Conservation (phyloP, 1,284 basidiomycete species). For the Cryptococcus sp. region DNA sequence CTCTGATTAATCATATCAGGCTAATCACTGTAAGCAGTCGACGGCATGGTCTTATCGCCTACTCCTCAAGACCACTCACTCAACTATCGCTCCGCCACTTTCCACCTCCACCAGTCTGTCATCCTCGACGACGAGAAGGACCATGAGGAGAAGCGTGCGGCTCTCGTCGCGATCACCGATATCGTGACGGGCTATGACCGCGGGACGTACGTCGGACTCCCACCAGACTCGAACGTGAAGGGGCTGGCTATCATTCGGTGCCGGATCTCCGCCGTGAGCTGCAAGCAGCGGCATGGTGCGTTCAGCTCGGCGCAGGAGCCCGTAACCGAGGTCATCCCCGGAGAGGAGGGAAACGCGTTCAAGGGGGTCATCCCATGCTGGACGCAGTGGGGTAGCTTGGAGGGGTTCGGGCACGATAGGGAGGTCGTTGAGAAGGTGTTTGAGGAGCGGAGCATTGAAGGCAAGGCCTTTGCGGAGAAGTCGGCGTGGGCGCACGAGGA, state of each 20-base stretch:
- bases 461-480: slow-evolving; percentile 12
- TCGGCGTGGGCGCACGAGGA: slow-evolving; percentile 19
- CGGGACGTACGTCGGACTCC: slow-evolving; percentile 6
- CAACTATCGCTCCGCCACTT: slow-evolving; percentile 24
- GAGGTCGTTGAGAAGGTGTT: slow-evolving; percentile 13
- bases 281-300: slow-evolving; percentile 25
- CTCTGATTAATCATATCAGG: not conserved
- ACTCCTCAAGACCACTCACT: slow-evolving; percentile 26
- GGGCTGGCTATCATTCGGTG: slow-evolving; percentile 17
- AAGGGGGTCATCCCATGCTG: slow-evolving; percentile 27
- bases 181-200: slow-evolving; percentile 19
- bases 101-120: slow-evolving; percentile 16
- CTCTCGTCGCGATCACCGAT: slow-evolving; percentile 14
- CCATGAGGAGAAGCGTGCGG: slow-evolving; percentile 20
- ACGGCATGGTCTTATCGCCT: slow-evolving; percentile 25
- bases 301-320: slow-evolving; percentile 18
- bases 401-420: slow-evolving; percentile 20
- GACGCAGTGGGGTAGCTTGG: slow-evolving; percentile 19
- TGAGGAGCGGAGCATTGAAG: slow-evolving; percentile 1
- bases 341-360: slow-evolving; percentile 14
- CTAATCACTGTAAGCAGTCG: slow-evolving; percentile 11
- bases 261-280: slow-evolving; percentile 15
- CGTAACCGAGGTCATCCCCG: slow-evolving; percentile 1
- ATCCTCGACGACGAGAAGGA: slow-evolving; percentile 9
- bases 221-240: slow-evolving; percentile 13